Evolutionary conservation across 1,139 yeast genomes (phyloP).

Genomic region (Suhomyces kunorum): DNA sequence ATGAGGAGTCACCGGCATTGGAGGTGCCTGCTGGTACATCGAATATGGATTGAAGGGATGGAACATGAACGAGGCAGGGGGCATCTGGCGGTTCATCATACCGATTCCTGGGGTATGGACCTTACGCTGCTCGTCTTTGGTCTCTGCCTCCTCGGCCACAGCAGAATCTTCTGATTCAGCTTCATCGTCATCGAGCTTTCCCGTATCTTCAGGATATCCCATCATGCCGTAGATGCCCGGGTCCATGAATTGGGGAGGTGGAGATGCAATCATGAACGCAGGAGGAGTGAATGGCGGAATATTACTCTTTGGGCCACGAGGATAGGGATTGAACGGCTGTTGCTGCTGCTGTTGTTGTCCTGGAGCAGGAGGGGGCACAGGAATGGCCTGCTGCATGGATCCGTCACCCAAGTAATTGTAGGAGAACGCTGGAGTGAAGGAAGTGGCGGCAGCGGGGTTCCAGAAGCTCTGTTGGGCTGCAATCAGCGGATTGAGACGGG

Average conservation of each 20-base stretch:
- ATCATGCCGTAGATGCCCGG: constrained; percentile 37
- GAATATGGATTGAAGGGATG: constrained; percentile 53
- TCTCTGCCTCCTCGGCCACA: constrained; percentile 1
- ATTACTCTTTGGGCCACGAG: constrained; percentile 22
- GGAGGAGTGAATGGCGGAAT: constrained; percentile 41
- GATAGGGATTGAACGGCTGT: constrained; percentile 14
- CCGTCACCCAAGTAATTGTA: constrained; percentile 34
- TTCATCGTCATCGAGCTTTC: neutral
- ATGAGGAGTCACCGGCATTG: constrained; percentile 15
- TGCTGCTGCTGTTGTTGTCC: constrained; percentile 15
- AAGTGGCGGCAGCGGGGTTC: constrained; percentile 65
- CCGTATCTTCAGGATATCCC: constrained; percentile 19
- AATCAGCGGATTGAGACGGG: constrained; percentile 11
- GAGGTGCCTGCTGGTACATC: constrained; percentile 35
- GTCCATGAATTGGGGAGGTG: constrained; percentile 42
- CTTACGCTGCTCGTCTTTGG: constrained; percentile 9
- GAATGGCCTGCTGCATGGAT: constrained; percentile 17
- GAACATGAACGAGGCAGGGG: constrained; percentile 44
- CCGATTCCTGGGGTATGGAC: constrained; percentile 43
- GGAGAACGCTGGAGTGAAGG: constrained; percentile 50
- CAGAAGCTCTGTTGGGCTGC: constrained; percentile 47
- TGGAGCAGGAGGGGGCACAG: constrained; percentile 16
- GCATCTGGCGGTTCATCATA: constrained; percentile 37
- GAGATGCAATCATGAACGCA: constrained; percentile 43
- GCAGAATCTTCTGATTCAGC: constrained; percentile 6